Base-by-base conservation (phyloP, 2,329 filamentous ascomycete genomes). In the Neonectria neomacrospora region DNA sequence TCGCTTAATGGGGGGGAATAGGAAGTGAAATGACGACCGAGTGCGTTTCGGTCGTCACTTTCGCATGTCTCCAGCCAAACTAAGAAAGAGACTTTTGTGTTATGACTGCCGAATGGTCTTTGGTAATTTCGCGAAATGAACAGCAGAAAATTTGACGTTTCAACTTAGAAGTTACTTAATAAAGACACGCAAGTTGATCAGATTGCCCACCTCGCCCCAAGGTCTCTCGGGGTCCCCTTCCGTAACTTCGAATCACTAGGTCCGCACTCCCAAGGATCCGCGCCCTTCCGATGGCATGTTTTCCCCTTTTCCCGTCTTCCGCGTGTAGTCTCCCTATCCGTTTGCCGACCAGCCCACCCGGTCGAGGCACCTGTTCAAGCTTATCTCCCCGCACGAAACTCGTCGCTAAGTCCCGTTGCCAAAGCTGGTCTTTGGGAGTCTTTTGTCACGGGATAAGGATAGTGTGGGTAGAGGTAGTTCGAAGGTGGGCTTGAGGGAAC, bases 91-190 rank as follows among this genome's bases (percentile, higher is more conserved):
- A 32, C 16, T 28, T 20, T 30, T 26, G 34, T 28, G 56, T 56
- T 39, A 61, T 53, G 47, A 41, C 58, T n/a, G n/a, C n/a, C 58
- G 37, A 56, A 23, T 52, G 16, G 39, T 34, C 26, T 50, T 32
- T 9, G 8, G 23, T 12, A 48, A 18, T 37, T 14, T 50, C n/a
- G n/a, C 28, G 47, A 50, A 9, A 50, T 41, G 2, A 37, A 37
- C n/a, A 48, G 30, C 16, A 14, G 14, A n/a, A 22, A n/a, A 20
- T 28, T 39, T 5, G 34, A 16, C 10, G 12, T 18, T 28, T 28
- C 30, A 50, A 12, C 47, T 34, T 18, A 50, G 28, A 32, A 32
- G n/a, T 22, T 3, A 0, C 11, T 20, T 32, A 12, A 28, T 28
- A 20, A 32, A 20, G 26, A 32, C 28, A 22, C 28, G 10, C 14